phyloP scores from a whole-genome alignment of 2,329 filamentous ascomycete species.

The Pseudocercospora fuligena region DNA sequence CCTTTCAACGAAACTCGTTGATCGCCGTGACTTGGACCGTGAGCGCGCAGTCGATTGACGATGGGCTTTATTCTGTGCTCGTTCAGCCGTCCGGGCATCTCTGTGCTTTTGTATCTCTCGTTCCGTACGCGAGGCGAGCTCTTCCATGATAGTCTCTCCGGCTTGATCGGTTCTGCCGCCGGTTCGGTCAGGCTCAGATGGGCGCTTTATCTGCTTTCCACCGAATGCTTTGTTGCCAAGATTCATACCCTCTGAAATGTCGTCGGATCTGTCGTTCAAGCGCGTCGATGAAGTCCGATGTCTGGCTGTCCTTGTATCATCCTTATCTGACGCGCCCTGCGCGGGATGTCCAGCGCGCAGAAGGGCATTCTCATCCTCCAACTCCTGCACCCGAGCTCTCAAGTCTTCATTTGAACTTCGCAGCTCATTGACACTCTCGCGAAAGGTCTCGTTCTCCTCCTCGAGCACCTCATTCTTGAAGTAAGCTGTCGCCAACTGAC shows the following conservation, averaged over 20 bases:
- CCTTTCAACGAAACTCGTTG: conserved; percentile 3
- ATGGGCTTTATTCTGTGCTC: neutral
- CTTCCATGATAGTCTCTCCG: conserved; percentile 22
- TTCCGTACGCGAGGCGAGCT: conserved; percentile 35
- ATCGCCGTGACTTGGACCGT: conserved; percentile 31
- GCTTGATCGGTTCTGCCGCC: conserved; percentile 24
- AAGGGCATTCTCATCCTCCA: conserved; percentile 48
- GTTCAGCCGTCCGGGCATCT: conserved; percentile 10
- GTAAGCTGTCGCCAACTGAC: conserved; percentile 65
- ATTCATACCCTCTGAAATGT: conserved; percentile 18
- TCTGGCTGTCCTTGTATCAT: neutral
- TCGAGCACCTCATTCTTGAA: conserved; percentile 58
- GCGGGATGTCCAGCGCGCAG: conserved; percentile 46
- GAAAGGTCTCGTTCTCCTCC: conserved; percentile 59
- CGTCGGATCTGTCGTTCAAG: neutral
- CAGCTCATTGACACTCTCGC: conserved; percentile 57
- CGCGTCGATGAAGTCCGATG: neutral
- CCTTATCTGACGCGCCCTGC: conserved; percentile 20
- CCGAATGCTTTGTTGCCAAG: neutral
- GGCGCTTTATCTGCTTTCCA: neutral
- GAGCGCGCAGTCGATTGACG: conserved; percentile 17
- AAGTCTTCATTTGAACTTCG: conserved; percentile 86
- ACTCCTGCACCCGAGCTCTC: conserved; percentile 43
- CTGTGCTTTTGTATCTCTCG: conserved; percentile 36
- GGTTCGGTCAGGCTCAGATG: neutral